Percentiles rank a stretch among this genome's conserved stretches.
Conservation (phyloP, 2,329 filamentous ascomycete species). For the Calonectria fujianensis region DNA sequence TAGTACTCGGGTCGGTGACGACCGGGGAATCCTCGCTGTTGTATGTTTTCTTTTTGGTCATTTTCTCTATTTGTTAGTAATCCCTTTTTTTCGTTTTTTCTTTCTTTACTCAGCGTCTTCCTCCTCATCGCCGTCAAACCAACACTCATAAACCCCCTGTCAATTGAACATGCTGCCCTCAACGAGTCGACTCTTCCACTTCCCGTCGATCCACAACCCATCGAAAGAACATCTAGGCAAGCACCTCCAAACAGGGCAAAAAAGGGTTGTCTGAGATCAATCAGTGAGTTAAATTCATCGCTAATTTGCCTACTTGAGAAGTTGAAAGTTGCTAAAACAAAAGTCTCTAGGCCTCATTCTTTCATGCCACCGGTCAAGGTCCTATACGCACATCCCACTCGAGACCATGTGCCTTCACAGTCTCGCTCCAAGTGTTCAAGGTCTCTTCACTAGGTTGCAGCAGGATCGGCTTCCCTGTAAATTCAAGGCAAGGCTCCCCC, state of each 20-base stretch:
- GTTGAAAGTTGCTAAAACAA: neutral
- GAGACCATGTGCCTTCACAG: neutral
- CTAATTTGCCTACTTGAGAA: neutral
- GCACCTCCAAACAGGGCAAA: neutral
- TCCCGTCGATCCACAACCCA: neutral
- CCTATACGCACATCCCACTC: neutral
- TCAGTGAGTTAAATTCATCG: neutral
- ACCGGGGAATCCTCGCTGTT: no score
- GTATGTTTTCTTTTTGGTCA: no score
- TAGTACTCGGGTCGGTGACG: no score
- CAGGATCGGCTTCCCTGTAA: neutral
- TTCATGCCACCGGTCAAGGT: neutral
- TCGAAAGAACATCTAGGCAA: neutral
- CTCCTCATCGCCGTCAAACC: no score
- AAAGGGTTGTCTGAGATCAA: neutral
- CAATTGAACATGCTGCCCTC: no score
- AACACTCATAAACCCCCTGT: no score
- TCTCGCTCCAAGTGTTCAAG: neutral
- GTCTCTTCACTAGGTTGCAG: neutral
- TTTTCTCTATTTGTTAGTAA: no score
- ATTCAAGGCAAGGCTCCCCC: neutral
- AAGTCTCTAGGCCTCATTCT: neutral
- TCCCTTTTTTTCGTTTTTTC: no score
- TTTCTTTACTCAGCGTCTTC: no score
- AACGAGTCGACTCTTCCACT: neutral